A percentile compares a stretch with the other conserved stretches of the same genome.
Conservation (phyloP, 129 eudicot species). For the Daucus carota region DH1_v3.0 NC_030381.2:41849501-41850000, state of each 20-base stretch:
- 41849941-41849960: constrained; percentile 64
- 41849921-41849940: constrained; percentile 84
- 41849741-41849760: constrained; percentile 73
- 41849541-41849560: constrained; percentile 14
- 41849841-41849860: constrained; percentile 92
- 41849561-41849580: constrained; percentile 32
- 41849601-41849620: constrained; percentile 57
- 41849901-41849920: constrained; percentile 83
- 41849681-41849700: constrained; percentile 75
- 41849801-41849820: constrained; percentile 76
- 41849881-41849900: constrained; percentile 89
- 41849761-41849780: constrained; percentile 90
- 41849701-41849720: constrained; percentile 67
- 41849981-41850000: constrained; percentile 97
- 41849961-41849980: constrained; percentile 73
- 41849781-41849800: constrained; percentile 95
- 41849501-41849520: background rate
- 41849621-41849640: constrained; percentile 54
- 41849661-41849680: constrained; percentile 71
- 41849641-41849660: constrained; percentile 64
- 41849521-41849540: background rate
- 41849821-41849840: constrained; percentile 86
- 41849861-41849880: constrained; percentile 85
- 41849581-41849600: constrained; percentile 48
- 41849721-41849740: constrained; percentile 58